A percentile compares a stretch with the other conserved stretches of the same genome.
These are phyloP conservation scores for Angomonas ambiguus DNA, from an alignment of 208 protist genomes.

Conservation along the genomic window DNA sequence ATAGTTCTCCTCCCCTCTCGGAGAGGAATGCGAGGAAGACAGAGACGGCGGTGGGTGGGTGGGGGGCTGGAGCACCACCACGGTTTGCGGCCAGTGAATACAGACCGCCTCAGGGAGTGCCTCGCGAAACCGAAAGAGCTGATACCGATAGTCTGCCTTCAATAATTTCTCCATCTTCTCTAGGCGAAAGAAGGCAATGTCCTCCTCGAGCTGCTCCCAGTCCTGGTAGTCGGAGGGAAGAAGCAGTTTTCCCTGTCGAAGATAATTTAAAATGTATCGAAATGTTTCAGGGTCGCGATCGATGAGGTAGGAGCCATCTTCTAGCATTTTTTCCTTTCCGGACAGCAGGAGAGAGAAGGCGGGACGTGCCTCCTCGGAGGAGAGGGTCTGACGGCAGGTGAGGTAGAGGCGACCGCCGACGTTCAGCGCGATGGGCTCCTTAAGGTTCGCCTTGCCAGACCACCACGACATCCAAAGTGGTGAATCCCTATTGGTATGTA, in stretches of 20 bases:
- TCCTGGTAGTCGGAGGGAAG: slow-evolving; percentile 55
- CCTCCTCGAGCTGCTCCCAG: slow-evolving; percentile 62
- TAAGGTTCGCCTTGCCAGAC: slow-evolving; percentile 35
- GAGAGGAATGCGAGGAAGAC: too few relatives aligned
- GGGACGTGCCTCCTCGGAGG: slow-evolving; percentile 21
- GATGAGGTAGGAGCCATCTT: slow-evolving; percentile 60
- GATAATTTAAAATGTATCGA: slow-evolving; percentile 57
- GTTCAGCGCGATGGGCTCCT: slow-evolving; percentile 45
- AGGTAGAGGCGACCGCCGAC: slow-evolving; percentile 59
- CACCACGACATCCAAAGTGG: slow-evolving; percentile 4
- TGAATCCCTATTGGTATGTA: too few relatives aligned
- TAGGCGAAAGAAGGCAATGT: slow-evolving; percentile 42
- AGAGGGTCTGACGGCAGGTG: slow-evolving; percentile 34
- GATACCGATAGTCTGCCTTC: slow-evolving; percentile 52
- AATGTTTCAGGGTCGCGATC: slow-evolving; percentile 63
- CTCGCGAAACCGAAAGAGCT: slow-evolving; percentile 41
- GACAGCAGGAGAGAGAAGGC: slow-evolving; percentile 55
- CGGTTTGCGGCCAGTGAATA: slow-evolving; percentile 43
- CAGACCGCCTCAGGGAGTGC: slow-evolving; percentile 60
- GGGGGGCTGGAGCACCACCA: not conserved
- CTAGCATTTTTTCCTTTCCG: slow-evolving; percentile 25
- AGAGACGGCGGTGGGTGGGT: not conserved
- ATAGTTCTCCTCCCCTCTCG: too few relatives aligned
- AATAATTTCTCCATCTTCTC: slow-evolving; percentile 32
- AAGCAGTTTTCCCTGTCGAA: slow-evolving; percentile 38